Percentiles rank a stretch among this genome's conserved stretches.
phyloP scores from a whole-genome alignment of 2,329 filamentous ascomycete species.

The Amauroascus verrucosus region DNA sequence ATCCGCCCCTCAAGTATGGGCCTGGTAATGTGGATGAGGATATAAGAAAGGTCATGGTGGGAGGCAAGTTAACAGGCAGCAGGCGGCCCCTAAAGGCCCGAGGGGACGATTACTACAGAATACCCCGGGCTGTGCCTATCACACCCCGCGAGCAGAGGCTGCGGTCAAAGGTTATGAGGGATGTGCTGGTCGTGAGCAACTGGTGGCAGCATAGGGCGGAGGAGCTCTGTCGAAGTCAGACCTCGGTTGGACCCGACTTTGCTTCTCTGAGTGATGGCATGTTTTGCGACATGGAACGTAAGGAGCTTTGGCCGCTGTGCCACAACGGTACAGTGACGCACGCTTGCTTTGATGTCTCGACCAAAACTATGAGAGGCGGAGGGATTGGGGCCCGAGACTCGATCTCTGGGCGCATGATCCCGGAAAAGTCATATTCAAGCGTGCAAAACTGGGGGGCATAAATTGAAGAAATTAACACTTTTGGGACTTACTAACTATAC shows the following conservation, averaged over 20 bases:
- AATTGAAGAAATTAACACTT: too few relatives aligned
- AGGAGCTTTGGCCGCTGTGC: slow-evolving; percentile 24
- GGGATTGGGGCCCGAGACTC: slow-evolving; percentile 2
- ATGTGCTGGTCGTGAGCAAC: slow-evolving; percentile 20
- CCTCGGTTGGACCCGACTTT: slow-evolving; percentile 26
- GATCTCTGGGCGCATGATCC: slow-evolving; percentile 5
- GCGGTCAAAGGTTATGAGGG: slow-evolving; percentile 13
- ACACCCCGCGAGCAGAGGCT: slow-evolving; percentile 10
- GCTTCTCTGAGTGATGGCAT: slow-evolving; percentile 23
- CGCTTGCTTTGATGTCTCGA: slow-evolving; percentile 5
- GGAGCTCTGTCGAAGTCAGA: slow-evolving; percentile 24
- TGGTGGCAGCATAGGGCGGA: slow-evolving; percentile 23
- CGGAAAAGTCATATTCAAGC: neutral
- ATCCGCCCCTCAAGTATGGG: slow-evolving; percentile 22
- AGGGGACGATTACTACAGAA: neutral
- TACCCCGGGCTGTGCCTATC: slow-evolving; percentile 7
- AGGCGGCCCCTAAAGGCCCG: neutral
- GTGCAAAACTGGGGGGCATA: neutral
- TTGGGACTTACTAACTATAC: too few relatives aligned
- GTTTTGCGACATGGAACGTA: slow-evolving; percentile 28
- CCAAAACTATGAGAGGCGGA: slow-evolving; percentile 1
- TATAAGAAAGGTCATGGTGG: slow-evolving; percentile 12
- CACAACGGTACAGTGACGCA: neutral
- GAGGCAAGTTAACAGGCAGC: neutral
- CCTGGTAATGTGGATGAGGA: slow-evolving; percentile 16